Evolutionary conservation across 2,329 filamentous ascomycete species (phyloP), one percentile per base, ranked within the genome.

Genomic region (Verticillium longisporum): DNA sequence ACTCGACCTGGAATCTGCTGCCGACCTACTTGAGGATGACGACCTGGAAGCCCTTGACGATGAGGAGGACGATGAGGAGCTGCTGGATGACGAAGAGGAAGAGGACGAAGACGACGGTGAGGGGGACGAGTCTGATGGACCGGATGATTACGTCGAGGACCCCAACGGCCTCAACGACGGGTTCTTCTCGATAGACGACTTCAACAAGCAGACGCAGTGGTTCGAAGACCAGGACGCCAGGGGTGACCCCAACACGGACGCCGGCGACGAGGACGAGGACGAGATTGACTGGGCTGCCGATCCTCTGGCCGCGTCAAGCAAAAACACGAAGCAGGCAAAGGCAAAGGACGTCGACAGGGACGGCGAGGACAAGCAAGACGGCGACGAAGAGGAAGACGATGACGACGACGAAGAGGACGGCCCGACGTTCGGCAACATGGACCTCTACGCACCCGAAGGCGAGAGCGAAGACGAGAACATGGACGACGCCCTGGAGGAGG

Each of bases 141-240:
- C 78, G 4, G 73, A 76, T 1, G 82, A 83, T 57, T 88, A 88
- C 62, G 77, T 86, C 9, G 81, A 88, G 67, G 92, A 98, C 69
- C 87, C 87, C 4, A 83, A 95, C 70, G 92, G 92, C 6, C 84
- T 99, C 36, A 98, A 99, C 70, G 95, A 99, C 71, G 94, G 92
- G 5, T 99, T 99, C 78, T 99, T 99, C 77, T 96, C 92, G 15
- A 94, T 99, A 68, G 93, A 98, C 69, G 88, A 96, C 62, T 99
- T 99, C 83, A 99, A 99, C 80, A 91, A 89, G 72, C 91, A 96
- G 71, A 91, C 92, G 1, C 91, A 96, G 69, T 89, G 89, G 71
- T 87, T 97, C 57, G 95, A 99, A 74, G 87, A 91, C 65, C 89
- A 92, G 73, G 94, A 98, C 72, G 84, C 85, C 33, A 83, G 84